Conservation (phyloP, 208 protist genomes). For the Trypanosoma grayi region DNA sequence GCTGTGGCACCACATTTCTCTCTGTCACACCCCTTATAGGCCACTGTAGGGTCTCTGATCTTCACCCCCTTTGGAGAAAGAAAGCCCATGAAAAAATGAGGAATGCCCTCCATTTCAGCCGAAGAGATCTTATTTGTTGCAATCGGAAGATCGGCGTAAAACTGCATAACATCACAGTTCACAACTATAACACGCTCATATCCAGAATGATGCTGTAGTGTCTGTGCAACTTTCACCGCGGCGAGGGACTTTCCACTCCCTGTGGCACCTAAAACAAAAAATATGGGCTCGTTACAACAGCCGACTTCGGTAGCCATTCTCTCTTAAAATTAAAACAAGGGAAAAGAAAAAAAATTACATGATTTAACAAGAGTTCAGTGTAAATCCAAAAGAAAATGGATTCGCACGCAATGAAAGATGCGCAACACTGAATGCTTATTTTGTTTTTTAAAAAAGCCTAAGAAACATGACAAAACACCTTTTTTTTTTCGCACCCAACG, state of each 20-base stretch:
- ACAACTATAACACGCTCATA: slow-evolving; percentile 77
- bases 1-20: not conserved
- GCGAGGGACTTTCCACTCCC: slow-evolving; percentile 82
- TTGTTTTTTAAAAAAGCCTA: not conserved
- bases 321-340: not conserved
- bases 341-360: slow-evolving; percentile 17
- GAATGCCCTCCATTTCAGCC: slow-evolving; percentile 49
- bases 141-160: slow-evolving; percentile 81
- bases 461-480: not conserved
- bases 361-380: not conserved
- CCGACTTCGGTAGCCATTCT: not conserved
- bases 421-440: not conserved
- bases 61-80: slow-evolving; percentile 36
- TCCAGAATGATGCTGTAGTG: slow-evolving; percentile 29
- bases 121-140: slow-evolving; percentile 83
- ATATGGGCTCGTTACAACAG: slow-evolving; percentile 27
- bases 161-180: slow-evolving; percentile 90
- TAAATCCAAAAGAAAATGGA: too few species aligned
- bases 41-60: slow-evolving; percentile 16
- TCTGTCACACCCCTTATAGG: slow-evolving; percentile 28
- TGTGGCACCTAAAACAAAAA: slow-evolving; percentile 86
- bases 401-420: too few species aligned
- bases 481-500: too few species aligned
- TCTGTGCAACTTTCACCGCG: slow-evolving; percentile 65
- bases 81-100: slow-evolving; percentile 80